Conservation (phyloP, 225 moss, liverwort and hornwort species). For the Lunularia cruciata region DNA sequence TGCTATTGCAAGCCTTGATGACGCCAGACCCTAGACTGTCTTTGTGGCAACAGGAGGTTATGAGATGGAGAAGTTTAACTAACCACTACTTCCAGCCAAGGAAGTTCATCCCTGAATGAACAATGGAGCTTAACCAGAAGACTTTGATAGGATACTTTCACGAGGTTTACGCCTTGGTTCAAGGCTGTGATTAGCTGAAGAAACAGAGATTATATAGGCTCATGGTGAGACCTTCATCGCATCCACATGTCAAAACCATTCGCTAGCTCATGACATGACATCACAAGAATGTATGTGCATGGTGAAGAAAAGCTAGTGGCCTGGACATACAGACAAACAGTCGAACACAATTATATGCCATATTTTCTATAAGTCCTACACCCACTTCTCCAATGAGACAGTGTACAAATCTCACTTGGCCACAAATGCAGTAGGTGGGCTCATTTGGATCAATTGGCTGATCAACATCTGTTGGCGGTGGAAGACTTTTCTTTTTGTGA, state of each 20-base stretch:
- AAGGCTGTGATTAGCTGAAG: slow-evolving; percentile 13
- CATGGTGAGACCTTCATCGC: slow-evolving; percentile 12
- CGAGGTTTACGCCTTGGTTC: slow-evolving; percentile 17
- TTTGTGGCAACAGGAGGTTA: slow-evolving; percentile 3
- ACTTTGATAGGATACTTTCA: not conserved
- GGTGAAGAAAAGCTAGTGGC: slow-evolving; percentile 23
- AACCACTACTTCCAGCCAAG: not conserved
- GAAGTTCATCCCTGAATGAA: not conserved
- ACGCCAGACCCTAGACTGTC: not conserved
- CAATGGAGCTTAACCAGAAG: not conserved
- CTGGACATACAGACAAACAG: slow-evolving; percentile 23
- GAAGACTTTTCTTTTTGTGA: slow-evolving; percentile 91
- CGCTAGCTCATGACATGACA: slow-evolving; percentile 26
- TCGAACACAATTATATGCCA: slow-evolving; percentile 24
- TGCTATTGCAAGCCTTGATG: slow-evolving; percentile 6
- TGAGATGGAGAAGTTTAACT: not conserved
- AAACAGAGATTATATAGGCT: slow-evolving; percentile 9
- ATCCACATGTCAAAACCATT: slow-evolving; percentile 27
- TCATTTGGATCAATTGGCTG: slow-evolving; percentile 99
- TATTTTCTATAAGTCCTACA: slow-evolving; percentile 30
- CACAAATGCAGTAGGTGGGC: slow-evolving; percentile 98
- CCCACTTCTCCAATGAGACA: slow-evolving; percentile 49
- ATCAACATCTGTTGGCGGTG: slow-evolving; percentile 77
- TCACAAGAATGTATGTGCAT: slow-evolving; percentile 24
- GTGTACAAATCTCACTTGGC: slow-evolving; percentile 77